Evolutionary conservation across 2,329 filamentous ascomycete genomes (phyloP).

Genomic region (Penicillium frequentans): DNA sequence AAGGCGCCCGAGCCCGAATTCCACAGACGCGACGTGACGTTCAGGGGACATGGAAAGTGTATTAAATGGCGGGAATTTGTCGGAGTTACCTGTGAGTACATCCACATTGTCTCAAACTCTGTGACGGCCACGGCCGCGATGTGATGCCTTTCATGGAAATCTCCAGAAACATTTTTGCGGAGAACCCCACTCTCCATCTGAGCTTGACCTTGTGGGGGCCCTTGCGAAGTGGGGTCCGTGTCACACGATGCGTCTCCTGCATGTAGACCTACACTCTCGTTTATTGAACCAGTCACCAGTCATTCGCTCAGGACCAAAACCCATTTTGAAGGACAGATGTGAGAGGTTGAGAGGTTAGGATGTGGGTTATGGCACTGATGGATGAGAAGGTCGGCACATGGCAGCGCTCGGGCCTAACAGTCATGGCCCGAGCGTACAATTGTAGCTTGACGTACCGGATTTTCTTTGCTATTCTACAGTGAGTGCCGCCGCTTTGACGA

Average conservation of each 20-base stretch:
- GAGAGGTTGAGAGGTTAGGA: background rate
- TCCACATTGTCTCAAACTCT: background rate
- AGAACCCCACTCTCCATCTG: background rate
- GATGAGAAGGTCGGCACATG: background rate
- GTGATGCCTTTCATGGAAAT: background rate
- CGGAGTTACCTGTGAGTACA: background rate
- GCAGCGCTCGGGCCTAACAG: background rate
- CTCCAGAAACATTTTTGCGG: background rate
- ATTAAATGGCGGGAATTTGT: background rate
- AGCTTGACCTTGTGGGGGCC: background rate
- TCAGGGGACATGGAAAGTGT: background rate
- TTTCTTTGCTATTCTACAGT: too few species aligned
- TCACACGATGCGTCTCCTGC: background rate
- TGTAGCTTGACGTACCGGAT: too few species aligned
- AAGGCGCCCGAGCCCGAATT: background rate
- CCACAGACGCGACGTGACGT: background rate
- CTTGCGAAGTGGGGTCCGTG: background rate
- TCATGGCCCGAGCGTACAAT: background rate
- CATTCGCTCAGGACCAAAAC: background rate
- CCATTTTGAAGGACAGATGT: background rate
- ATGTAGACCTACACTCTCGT: background rate
- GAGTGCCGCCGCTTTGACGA: too few species aligned
- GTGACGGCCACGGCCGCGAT: background rate
- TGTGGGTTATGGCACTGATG: background rate
- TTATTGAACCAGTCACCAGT: background rate